Evolutionary conservation across 1,284 basidiomycete genomes (phyloP), one percentile per base, ranked within the genome.

Genomic region (Papiliotrema terrestris): DNA sequence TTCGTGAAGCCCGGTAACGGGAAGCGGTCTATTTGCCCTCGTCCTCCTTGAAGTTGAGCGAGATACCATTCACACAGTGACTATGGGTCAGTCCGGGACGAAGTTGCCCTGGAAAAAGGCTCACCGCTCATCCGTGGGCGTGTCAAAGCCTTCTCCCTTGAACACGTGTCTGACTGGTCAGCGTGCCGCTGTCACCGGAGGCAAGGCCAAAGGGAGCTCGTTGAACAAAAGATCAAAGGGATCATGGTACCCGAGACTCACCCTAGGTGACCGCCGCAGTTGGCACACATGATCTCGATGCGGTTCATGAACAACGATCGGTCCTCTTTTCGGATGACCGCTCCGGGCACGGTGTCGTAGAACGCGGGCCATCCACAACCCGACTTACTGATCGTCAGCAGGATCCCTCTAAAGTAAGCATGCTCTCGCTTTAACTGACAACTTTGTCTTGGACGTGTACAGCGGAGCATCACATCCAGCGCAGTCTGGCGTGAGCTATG

Each of bases 291-390:
- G 29, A 77, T 76, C 62, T 77, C 75, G 15, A 70, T 75, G 6
- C 75, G 66, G 29, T 61, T 66, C 77, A 78, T 79, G 43, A 78
- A 77, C 64, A 76, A 75, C 13, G 75, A 73, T 25, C 62, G 58
- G 63, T 79, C 78, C 45, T 74, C 72, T 47, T 79, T 75, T 41
- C 80, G 81, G 52, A 75, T 82, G n/a, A 96, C 89, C 14, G 93
- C 90, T 36, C 92, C 93, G 1, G 92, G 93, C 56, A 96, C 85
- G 2, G 91, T 89, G 69, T 95, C 92, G 72, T 88, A 97, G 81
- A 94, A 97, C 1, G 92, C 92, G n/a, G 92, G 93, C 92, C 92
- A 97, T 32, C 92, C 93, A 68, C 92, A 97, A 11, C 91, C 91
- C 54, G 88, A 91, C 66, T 89, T 83, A 77, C 72, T 76, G 29